phyloP scores from a whole-genome alignment of 768 basidiomycete genomes.

The Tulasnella sp. region DNA sequence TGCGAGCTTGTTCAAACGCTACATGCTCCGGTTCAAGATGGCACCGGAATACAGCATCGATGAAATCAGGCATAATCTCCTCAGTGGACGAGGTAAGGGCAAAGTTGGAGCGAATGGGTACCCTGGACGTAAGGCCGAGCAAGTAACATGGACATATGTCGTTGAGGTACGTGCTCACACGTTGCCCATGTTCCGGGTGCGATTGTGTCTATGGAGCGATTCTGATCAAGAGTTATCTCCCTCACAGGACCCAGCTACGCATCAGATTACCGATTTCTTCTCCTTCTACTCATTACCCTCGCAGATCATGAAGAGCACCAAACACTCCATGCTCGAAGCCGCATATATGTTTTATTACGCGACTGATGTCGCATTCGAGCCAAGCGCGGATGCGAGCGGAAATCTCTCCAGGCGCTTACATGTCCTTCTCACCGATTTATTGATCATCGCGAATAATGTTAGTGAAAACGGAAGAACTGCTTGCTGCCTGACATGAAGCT shows the following conservation, averaged over 20 bases:
- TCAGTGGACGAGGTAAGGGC: constrained; percentile 68
- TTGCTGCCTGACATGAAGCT: not conserved
- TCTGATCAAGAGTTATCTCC: not conserved
- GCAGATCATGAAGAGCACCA: constrained; percentile 70
- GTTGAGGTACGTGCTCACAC: constrained; percentile 59
- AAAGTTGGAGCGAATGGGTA: constrained; percentile 36
- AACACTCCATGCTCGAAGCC: constrained; percentile 67
- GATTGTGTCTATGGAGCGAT: not conserved
- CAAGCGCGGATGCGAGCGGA: constrained; percentile 48
- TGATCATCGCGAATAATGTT: constrained; percentile 63
- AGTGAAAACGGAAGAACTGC: constrained; percentile 16
- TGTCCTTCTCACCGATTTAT: constrained; percentile 63
- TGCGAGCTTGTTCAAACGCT: constrained; percentile 55
- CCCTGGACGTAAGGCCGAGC: constrained; percentile 48
- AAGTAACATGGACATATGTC: constrained; percentile 94
- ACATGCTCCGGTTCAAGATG: constrained; percentile 81
- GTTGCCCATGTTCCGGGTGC: not conserved
- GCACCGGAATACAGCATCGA: constrained; percentile 58
- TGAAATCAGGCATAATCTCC: constrained; percentile 77
- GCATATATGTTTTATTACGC: constrained; percentile 97
- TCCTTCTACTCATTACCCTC: constrained; percentile 97
- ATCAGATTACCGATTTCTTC: constrained; percentile 87
- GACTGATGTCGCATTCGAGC: constrained; percentile 56
- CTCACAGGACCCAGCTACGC: constrained; percentile 62
- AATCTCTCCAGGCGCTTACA: constrained; percentile 57